Base-by-base conservation (phyloP, 148 eudicot genomes). In the Vaccinium corymbosum region DNA sequence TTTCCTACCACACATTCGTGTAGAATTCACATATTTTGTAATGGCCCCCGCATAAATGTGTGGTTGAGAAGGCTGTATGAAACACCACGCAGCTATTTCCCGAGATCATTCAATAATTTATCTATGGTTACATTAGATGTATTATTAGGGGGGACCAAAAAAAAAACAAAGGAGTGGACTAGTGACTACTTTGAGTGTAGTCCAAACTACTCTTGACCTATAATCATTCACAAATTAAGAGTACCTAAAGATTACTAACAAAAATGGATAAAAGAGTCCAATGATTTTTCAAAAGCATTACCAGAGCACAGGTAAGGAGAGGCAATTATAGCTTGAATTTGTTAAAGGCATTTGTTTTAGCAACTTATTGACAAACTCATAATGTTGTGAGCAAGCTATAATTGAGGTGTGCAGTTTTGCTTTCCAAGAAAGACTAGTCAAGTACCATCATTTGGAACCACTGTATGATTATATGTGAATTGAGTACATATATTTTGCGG, bases 381-480 rank as follows among this genome's bases (percentile, higher is more conserved):
- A 14, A 32, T 72, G 35, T 32, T 32, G 46, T 32, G n/a, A 72
- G 76, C 49, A n/a, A 72, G 38, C 38, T 35, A 35, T 35, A 35
- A 35, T 35, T 32, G 35, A 5, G 81, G 35, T 79, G 13, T 2
- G 22, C 22, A 74, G 22, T 42, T 42, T 75, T 75, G 79, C 79
- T 75, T 75, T 48, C 79, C 79, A 75, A 75, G 79, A 46, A 75
- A 48, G 79, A 35, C 38, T 35, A 35, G 38, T 35, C 38, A 35
- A 35, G 38, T 35, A 35, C 38, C 38, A 2, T 35, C 38, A 35
- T 35, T 49, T 49, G 51, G 51, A 49, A 8, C 51, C 51, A 35
- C 38, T 35, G 2, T 35, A 35, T 35, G 38, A 35, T 35, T 35
- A 2, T 35, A 35, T 35, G 38, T 35, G 38, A 35, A 35, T 35